phyloP scores from a whole-genome alignment of 108 stramenopile genomes.

The Nitzschia inconspicua region DNA sequence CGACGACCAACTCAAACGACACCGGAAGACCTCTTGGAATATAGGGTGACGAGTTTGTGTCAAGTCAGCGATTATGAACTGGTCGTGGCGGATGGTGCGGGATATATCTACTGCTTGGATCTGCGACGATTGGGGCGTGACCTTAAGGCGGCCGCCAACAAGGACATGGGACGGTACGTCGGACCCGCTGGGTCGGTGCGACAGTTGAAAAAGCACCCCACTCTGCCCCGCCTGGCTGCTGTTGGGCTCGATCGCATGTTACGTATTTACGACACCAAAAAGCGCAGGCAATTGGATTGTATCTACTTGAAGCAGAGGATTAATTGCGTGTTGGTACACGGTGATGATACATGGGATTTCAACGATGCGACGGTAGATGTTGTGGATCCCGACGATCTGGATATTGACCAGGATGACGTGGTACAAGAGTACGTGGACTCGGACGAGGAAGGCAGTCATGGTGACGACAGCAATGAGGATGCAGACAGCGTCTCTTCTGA shows the following conservation, averaged over 20 bases:
- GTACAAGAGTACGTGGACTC: conserved; percentile 65
- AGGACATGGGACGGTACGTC: conserved; percentile 49
- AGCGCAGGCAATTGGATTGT: conserved; percentile 56
- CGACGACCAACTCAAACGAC: conserved; percentile 63
- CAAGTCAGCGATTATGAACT: conserved; percentile 41
- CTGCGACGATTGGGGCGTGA: conserved; percentile 37
- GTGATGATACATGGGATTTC: conserved; percentile 11
- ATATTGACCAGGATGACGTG: conserved; percentile 57
- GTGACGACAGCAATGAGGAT: conserved; percentile 17
- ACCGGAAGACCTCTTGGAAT: conserved; percentile 47
- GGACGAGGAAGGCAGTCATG: conserved; percentile 46
- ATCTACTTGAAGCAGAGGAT: conserved; percentile 84
- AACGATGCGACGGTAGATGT: conserved; percentile 10
- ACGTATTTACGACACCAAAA: conserved; percentile 67
- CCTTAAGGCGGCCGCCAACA: conserved; percentile 20
- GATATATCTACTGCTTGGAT: conserved; percentile 58
- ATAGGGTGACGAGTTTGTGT: conserved; percentile 69
- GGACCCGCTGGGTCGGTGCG: conserved; percentile 80
- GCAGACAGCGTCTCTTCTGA: conserved; percentile 28
- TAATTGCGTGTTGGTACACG: conserved; percentile 71
- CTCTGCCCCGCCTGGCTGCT: conserved; percentile 58
- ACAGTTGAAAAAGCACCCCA: conserved; percentile 53
- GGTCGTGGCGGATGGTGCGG: conserved; percentile 68
- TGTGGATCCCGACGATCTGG: conserved; percentile 29
- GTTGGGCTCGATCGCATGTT: conserved; percentile 85